phyloP scores from a whole-genome alignment of 805 yeast genomes.

The Tetrapisispora nanseiensis region DNA sequence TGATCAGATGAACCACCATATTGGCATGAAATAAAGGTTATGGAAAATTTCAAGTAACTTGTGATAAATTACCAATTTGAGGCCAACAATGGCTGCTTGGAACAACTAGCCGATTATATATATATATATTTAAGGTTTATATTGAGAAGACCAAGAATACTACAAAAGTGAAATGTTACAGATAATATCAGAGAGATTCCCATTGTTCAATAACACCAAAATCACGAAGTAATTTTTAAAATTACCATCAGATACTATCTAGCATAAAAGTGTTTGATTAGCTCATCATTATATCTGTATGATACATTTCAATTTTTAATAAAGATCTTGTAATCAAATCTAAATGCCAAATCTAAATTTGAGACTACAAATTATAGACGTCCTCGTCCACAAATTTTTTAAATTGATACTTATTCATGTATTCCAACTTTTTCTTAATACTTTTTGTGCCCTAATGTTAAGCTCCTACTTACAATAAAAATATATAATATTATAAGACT shows the following conservation, averaged over 20 bases:
- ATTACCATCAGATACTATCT: constrained; percentile 30
- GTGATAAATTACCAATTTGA: too few species aligned
- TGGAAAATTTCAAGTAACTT: too few species aligned
- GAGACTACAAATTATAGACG: constrained; percentile 1
- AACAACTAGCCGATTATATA: too few species aligned
- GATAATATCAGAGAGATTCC: constrained; percentile 16
- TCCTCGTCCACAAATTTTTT: not conserved
- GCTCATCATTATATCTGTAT: constrained; percentile 22
- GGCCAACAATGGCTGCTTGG: too few species aligned
- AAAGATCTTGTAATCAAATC: not conserved
- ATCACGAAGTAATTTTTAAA: constrained; percentile 16
- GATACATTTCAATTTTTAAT: not conserved
- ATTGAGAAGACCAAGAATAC: not conserved
- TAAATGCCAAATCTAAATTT: not conserved
- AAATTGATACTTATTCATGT: too few species aligned
- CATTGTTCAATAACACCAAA: constrained; percentile 20
- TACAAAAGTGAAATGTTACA: not conserved
- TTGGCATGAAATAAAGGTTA: too few species aligned
- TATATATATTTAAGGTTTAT: too few species aligned
- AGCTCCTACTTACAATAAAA: too few species aligned
- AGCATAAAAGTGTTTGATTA: constrained; percentile 26
- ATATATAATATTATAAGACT: too few species aligned
- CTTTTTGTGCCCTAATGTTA: too few species aligned
- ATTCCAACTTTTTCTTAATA: too few species aligned
- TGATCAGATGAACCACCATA: too few species aligned